Percentiles rank a stretch among this genome's conserved stretches.
These are phyloP conservation scores for Barnettozyma pratensis DNA, from an alignment of 805 yeast genomes.

Conservation along the genomic window DNA sequence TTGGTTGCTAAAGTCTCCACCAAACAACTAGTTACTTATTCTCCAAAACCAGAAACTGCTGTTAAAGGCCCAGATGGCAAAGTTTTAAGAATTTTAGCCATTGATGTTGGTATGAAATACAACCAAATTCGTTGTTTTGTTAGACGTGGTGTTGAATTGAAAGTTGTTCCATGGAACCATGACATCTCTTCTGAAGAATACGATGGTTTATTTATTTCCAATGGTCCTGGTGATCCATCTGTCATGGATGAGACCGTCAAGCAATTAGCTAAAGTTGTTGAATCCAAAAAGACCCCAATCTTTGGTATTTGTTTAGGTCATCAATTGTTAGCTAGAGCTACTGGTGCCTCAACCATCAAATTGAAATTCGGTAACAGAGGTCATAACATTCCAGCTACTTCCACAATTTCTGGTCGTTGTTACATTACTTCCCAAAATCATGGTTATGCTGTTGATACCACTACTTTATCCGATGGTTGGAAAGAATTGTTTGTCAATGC, in stretches of 20 bases:
- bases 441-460: constrained; percentile 92
- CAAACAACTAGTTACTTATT: constrained; percentile 68
- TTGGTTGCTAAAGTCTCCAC: constrained; percentile 88
- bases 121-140: constrained; percentile 97
- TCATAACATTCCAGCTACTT: constrained; percentile 95
- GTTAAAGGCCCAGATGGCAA: constrained; percentile 69
- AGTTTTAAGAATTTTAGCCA: constrained; percentile 74
- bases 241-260: constrained; percentile 66
- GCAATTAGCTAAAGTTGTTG: constrained; percentile 52
- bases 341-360: constrained; percentile 90
- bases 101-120: constrained; percentile 97
- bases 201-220: constrained; percentile 94
- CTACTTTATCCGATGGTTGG: constrained; percentile 76
- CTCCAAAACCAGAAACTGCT: constrained; percentile 54
- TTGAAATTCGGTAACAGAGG: constrained; percentile 99
- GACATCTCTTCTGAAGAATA: constrained; percentile 76
- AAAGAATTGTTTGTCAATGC: constrained; percentile 92
- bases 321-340: constrained; percentile 90
- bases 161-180: constrained; percentile 94
- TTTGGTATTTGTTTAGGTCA: constrained; percentile 99
- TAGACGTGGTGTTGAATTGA: constrained; percentile 90
- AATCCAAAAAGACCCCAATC: constrained; percentile 73
- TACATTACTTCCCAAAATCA: constrained; percentile 98
- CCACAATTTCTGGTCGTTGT: constrained; percentile 86
- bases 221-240: constrained; percentile 99